These are phyloP conservation scores for Verticillium longisporum DNA, from an alignment of 2,329 filamentous ascomycete genomes.

Conservation along the genomic window DNA sequence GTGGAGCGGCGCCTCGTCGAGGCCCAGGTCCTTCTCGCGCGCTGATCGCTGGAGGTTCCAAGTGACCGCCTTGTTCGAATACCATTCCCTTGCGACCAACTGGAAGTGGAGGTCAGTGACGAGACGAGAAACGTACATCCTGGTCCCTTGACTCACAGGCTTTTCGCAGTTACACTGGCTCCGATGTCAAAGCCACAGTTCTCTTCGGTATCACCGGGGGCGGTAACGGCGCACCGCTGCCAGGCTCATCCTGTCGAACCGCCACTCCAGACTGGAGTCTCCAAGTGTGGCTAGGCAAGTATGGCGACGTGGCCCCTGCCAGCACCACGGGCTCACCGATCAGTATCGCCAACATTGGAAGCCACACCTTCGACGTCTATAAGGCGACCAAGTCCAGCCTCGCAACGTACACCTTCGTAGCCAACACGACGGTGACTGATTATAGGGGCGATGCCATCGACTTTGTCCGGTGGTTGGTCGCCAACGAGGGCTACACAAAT, in stretches of 20 bases:
- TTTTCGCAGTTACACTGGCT: too few species aligned
- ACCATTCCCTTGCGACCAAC: too few species aligned
- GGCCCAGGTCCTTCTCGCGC: too few species aligned
- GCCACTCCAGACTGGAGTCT: neutral
- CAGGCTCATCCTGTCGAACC: too few species aligned
- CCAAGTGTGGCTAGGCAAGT: neutral
- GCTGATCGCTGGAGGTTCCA: too few species aligned
- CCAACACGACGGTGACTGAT: neutral
- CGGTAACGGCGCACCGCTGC: too few species aligned
- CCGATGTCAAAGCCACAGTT: too few species aligned
- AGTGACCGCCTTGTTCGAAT: too few species aligned
- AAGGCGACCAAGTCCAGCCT: neutral
- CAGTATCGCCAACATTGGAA: neutral
- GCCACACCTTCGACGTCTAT: neutral
- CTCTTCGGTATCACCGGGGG: too few species aligned
- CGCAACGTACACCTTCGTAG: neutral
- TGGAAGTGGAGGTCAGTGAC: too few species aligned
- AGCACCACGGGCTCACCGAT: neutral
- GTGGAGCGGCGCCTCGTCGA: neutral
- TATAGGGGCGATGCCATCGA: neutral
- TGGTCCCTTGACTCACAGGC: too few species aligned
- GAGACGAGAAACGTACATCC: too few species aligned
- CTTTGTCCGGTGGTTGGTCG: neutral
- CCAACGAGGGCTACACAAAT: neutral
- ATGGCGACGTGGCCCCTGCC: neutral